These are phyloP conservation scores for Nemania serpens DNA, from an alignment of 2,329 filamentous ascomycete species.

Conservation along the genomic window DNA sequence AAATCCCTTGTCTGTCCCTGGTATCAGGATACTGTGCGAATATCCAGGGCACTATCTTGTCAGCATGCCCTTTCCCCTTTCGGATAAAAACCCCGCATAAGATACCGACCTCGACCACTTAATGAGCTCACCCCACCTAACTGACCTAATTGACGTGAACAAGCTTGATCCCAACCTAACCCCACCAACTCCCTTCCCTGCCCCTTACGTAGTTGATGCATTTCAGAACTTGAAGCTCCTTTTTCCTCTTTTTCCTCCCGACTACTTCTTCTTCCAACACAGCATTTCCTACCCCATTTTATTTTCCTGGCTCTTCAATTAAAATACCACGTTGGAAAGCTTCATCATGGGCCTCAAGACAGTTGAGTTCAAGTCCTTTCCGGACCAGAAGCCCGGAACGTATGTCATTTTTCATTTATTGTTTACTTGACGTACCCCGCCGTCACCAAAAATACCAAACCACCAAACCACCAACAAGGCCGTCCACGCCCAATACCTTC, in stretches of 20 bases:
- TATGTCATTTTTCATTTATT: slow-evolving; percentile 59
- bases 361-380: slow-evolving; percentile 82
- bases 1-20: neutral
- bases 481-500: slow-evolving; percentile 1
- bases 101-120: too few relatives aligned
- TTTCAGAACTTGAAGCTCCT: slow-evolving; percentile 26
- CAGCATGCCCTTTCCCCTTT: neutral
- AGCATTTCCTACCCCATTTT: neutral
- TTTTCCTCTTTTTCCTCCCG: neutral
- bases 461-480: too few relatives aligned
- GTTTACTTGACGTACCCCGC: slow-evolving; percentile 41
- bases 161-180: slow-evolving; percentile 21
- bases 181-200: slow-evolving; percentile 19
- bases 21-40: neutral
- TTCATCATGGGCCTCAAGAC: slow-evolving; percentile 70
- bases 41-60: too few relatives aligned
- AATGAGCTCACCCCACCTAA: slow-evolving; percentile 27
- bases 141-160: neutral
- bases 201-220: slow-evolving; percentile 25
- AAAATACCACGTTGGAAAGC: neutral
- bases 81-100: slow-evolving; percentile 23
- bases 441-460: slow-evolving; percentile 29
- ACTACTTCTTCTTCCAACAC: slow-evolving; percentile 17
- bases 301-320: slow-evolving; percentile 4
- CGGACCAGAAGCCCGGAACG: slow-evolving; percentile 99